Base-by-base conservation (phyloP, 176 grass and related monocot species). In the Carex myosuroides region DNA sequence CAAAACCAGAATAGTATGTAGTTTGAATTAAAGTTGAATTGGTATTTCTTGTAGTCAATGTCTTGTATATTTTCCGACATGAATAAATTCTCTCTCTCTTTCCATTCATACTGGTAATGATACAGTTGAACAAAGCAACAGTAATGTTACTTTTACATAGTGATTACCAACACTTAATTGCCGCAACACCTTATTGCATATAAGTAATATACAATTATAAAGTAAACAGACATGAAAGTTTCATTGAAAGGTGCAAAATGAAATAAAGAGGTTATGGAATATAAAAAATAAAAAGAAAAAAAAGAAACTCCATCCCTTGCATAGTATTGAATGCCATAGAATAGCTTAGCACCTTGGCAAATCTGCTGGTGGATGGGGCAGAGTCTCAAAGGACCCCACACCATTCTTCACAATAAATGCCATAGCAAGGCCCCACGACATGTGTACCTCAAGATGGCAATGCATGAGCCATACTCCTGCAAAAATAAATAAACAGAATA, bases 351-450 rank as follows among this genome's bases (percentile, higher is more conserved):
- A 87, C 8, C 26, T 83, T 24, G 86, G 80, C 13, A 87, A 62
- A 59, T 83, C 86, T 13, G 86, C 77, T 30, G 68, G 86, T 20
- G 86, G 86, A 78, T 87, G 86, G 13, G 86, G 68, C n/a, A 87
- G 67, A 41, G 86, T 83, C 68, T 87, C 86, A 60, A 83, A 65
- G 8, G 86, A 41, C 1, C 79, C 80, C 33, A 65, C 32, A 18
- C 86, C 79, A 77, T 87, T 83, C 69, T 83, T 87, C 58, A 83
- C 86, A 66, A 87, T 83, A 77, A 87, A 84, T 55, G 86, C 80
- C 86, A 78, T 87, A 6, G 86, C 52, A 17, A 87, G 68, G 13
- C 86, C 86, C 86, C 80, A 87, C 6, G 79, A 83, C 32, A 82
- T 37, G 39, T 87, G 86, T 53, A 83, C 21, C 41, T 87, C 86